Evolutionary conservation across 139 green algal genomes (phyloP).

Genomic region (Eudorina sp.): DNA sequence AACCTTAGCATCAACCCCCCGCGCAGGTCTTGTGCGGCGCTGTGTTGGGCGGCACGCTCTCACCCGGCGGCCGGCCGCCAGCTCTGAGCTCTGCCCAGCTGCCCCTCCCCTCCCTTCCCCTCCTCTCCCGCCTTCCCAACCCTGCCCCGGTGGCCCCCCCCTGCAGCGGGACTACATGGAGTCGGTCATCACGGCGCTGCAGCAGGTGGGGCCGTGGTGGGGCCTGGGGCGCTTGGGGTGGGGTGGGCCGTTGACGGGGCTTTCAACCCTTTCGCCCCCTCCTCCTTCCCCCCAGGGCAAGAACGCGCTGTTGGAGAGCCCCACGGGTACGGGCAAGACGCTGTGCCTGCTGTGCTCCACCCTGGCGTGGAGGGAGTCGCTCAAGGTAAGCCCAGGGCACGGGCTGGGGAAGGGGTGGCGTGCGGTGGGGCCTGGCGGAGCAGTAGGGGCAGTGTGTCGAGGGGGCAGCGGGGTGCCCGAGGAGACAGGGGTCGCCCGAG

Average conservation of each 20-base stretch:
- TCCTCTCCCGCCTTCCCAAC: not conserved
- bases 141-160: not conserved
- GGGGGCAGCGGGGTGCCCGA: too few species aligned
- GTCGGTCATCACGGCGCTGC: conserved; percentile 89
- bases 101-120: not conserved
- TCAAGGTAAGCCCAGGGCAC: conserved; percentile 52
- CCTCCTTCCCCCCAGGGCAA: conserved; percentile 67
- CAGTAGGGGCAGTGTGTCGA: too few species aligned
- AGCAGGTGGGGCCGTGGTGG: conserved; percentile 68
- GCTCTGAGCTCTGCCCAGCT: too few species aligned
- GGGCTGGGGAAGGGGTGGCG: not conserved
- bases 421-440: too few species aligned
- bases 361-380: conserved; percentile 87
- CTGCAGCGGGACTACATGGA: conserved; percentile 91
- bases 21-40: too few species aligned
- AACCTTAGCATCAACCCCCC: too few species aligned
- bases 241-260: not conserved
- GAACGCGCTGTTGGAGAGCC: conserved; percentile 94
- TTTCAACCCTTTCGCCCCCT: too few species aligned
- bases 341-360: conserved; percentile 96
- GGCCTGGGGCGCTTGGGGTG: not conserved
- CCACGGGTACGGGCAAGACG: conserved; percentile 97
- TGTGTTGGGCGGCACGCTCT: too few species aligned
- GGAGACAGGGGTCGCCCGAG: too few species aligned
- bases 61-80: too few species aligned